Conservation (phyloP, 768 basidiomycete genomes). For the Pisolithus marmoratus region DNA sequence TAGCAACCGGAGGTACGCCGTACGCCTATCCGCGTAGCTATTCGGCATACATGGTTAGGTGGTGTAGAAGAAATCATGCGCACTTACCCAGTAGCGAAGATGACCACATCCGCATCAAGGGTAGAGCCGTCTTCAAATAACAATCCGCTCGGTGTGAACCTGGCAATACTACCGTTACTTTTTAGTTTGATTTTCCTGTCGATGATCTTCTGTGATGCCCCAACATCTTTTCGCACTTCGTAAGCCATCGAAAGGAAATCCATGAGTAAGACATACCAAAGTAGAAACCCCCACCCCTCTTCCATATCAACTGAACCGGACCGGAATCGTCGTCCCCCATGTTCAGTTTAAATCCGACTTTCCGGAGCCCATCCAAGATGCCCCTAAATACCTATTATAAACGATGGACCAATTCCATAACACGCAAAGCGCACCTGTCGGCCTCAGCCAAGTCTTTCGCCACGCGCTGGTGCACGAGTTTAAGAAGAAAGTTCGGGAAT, state of each 20-base stretch:
- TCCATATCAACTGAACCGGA: slow-evolving; percentile 39
- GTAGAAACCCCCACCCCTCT: slow-evolving; percentile 55
- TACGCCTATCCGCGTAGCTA: slow-evolving; percentile 1
- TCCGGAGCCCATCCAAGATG: slow-evolving; percentile 51
- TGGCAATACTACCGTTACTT: slow-evolving; percentile 46
- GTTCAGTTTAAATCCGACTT: slow-evolving; percentile 52
- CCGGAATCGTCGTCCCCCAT: slow-evolving; percentile 49
- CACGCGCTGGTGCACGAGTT: slow-evolving; percentile 25
- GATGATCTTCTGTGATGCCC: slow-evolving; percentile 54
- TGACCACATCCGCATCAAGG: slow-evolving; percentile 47
- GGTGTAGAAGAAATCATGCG: not conserved
- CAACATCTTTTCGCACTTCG: slow-evolving; percentile 39
- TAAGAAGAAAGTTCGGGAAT: slow-evolving; percentile 26
- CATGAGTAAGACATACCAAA: slow-evolving; percentile 33
- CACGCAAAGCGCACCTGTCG: slow-evolving; percentile 47
- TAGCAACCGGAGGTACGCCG: slow-evolving; percentile 1
- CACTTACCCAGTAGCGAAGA: slow-evolving; percentile 54
- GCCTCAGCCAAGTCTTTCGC: slow-evolving; percentile 40
- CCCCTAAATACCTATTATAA: slow-evolving; percentile 26
- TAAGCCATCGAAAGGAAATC: not conserved
- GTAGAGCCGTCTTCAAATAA: slow-evolving; percentile 44
- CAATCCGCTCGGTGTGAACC: slow-evolving; percentile 39
- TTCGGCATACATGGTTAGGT: too few relatives aligned
- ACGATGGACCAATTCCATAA: too few relatives aligned
- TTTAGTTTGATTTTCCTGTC: slow-evolving; percentile 70